Evolutionary conservation across 2,329 filamentous ascomycete species (phyloP).

Genomic region (Exophiala bonariae): DNA sequence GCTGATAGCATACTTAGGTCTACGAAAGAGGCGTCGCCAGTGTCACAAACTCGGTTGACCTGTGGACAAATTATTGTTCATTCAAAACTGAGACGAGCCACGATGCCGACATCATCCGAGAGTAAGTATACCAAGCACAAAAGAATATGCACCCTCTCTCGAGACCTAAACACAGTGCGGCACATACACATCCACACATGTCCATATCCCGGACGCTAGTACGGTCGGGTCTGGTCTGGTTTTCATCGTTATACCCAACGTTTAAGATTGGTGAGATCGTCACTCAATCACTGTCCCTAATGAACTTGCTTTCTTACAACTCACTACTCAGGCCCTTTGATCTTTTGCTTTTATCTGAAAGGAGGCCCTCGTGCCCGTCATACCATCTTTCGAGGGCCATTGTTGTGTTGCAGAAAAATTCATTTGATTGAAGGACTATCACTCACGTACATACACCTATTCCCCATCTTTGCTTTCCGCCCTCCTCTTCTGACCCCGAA

Average conservation of each 20-base stretch:
- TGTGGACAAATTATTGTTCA: conserved; percentile 95
- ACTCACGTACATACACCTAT: conserved; percentile 32
- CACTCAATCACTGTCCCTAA: conserved; percentile 34
- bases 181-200: conserved; percentile 28
- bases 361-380: conserved; percentile 14
- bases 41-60: conserved; percentile 88
- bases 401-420: conserved; percentile 5
- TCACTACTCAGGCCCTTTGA: conserved; percentile 51
- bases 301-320: conserved; percentile 53
- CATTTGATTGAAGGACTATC: conserved; percentile 19
- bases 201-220: no score
- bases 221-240: conserved; percentile 38
- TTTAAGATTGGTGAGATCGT: conserved; percentile 65
- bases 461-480: conserved; percentile 48
- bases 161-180: conserved; percentile 40
- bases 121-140: conserved; percentile 78
- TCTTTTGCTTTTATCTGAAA: conserved; percentile 31
- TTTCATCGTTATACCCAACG: conserved; percentile 37
- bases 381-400: conserved; percentile 12
- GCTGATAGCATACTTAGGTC: conserved; percentile 57
- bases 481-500: conserved; percentile 35
- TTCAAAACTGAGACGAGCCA: conserved; percentile 99
- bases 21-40: conserved; percentile 94
- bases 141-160: conserved; percentile 67
- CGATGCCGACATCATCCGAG: conserved; percentile 92